Evolutionary conservation across 108 stramenopile species (phyloP).

Genomic region (Chaetoceros tenuissimus): DNA sequence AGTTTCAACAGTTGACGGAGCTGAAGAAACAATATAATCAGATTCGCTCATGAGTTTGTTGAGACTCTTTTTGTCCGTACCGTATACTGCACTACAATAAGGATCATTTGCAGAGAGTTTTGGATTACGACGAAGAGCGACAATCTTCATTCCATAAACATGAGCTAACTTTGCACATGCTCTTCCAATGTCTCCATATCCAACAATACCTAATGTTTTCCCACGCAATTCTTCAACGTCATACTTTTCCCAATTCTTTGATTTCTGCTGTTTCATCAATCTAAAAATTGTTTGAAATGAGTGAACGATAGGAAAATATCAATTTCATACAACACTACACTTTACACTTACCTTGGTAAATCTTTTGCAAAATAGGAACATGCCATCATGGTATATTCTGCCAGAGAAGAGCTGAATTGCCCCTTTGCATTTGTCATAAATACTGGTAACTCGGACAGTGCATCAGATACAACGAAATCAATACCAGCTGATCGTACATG

Average conservation of each 20-base stretch:
- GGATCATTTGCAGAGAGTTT: constrained; percentile 37
- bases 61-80: constrained; percentile 20
- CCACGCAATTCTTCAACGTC: constrained; percentile 52
- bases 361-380: constrained; percentile 83
- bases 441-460: constrained; percentile 22
- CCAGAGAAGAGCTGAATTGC: constrained; percentile 56
- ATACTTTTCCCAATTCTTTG: constrained; percentile 47
- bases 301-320: too few species aligned
- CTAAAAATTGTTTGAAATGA: too few species aligned
- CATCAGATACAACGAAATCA: constrained; percentile 33
- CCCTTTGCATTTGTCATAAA: constrained; percentile 64
- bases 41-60: constrained; percentile 28
- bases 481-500: constrained; percentile 38
- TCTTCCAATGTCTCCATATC: constrained; percentile 76
- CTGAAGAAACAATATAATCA: constrained; percentile 45
- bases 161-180: constrained; percentile 29
- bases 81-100: constrained; percentile 35
- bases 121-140: constrained; percentile 67
- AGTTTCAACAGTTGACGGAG: constrained; percentile 36
- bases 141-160: constrained; percentile 64
- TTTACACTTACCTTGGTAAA: too few species aligned
- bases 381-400: constrained; percentile 73
- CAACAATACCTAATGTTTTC: constrained; percentile 73
- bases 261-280: constrained; percentile 32
- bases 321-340: constrained; percentile 20